Conservation (phyloP, 441 rosid genomes). For the Adansonia grandidieri region DNA sequence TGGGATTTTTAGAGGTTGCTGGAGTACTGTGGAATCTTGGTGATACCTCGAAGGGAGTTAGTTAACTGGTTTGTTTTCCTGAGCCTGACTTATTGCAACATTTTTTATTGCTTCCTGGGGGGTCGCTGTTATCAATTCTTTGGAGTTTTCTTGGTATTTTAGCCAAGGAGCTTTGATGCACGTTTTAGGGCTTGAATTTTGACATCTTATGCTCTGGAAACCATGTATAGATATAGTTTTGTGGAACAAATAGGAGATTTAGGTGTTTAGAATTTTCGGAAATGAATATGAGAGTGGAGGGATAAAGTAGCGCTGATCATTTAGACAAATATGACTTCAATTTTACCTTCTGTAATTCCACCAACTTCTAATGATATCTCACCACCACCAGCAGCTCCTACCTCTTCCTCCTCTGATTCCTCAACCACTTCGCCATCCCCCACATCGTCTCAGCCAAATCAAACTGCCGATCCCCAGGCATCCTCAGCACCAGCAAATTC, state of each 20-base stretch:
- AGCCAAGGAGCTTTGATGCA: conserved; percentile 4
- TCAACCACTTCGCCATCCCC: conserved; percentile 51
- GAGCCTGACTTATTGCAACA: background rate
- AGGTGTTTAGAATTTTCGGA: conserved; percentile 7
- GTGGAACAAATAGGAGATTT: conserved; percentile 14
- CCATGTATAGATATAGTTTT: background rate
- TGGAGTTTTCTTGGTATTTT: conserved; percentile 22
- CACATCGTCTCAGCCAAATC: conserved; percentile 37
- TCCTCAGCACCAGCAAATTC: conserved; percentile 47
- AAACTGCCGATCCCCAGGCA: conserved; percentile 49
- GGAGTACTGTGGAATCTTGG: conserved; percentile 19
- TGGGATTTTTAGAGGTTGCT: conserved; percentile 18
- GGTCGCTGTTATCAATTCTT: conserved; percentile 6
- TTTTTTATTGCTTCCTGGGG: background rate
- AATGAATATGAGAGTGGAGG: conserved; percentile 19
- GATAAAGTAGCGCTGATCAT: background rate
- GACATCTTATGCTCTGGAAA: conserved; percentile 15
- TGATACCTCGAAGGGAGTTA: background rate
- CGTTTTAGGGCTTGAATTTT: conserved; percentile 7
- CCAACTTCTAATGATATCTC: conserved; percentile 38
- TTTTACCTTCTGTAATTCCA: conserved; percentile 49
- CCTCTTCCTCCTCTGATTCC: conserved; percentile 40
- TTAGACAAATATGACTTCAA: conserved; percentile 39
- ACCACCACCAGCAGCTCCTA: conserved; percentile 30
- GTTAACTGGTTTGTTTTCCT: conserved; percentile 9